Percentiles rank a stretch among this genome's conserved stretches.
Conservation (phyloP, 2,329 filamentous ascomycete species). For the Alternaria ethzedia region DNA sequence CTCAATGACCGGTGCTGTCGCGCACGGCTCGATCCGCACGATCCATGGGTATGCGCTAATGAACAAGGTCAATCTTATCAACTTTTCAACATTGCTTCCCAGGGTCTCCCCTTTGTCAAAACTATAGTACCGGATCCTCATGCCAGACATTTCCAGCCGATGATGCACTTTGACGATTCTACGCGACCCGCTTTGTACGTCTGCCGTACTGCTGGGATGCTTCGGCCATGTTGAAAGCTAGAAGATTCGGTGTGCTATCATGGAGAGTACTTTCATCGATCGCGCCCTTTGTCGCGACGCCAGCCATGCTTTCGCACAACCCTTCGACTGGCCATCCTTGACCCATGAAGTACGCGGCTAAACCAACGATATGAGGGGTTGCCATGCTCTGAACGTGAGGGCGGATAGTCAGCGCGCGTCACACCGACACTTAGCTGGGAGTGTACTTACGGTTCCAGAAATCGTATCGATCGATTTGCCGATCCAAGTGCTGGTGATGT, state of each 20-base stretch:
- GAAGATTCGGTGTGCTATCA: conserved; percentile 53
- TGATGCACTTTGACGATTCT: not conserved
- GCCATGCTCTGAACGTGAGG: conserved; percentile 60
- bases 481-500: conserved; percentile 54
- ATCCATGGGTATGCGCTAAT: not conserved
- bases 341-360: conserved; percentile 71
- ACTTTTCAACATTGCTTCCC: not conserved
- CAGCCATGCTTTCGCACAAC: conserved; percentile 57
- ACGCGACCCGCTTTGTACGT: not conserved
- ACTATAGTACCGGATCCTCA: not conserved
- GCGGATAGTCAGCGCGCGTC: not conserved
- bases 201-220: not conserved
- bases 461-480: conserved; percentile 53
- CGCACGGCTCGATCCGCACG: not conserved
- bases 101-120: not conserved
- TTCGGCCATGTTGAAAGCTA: conserved; percentile 59
- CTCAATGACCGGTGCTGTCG: not conserved
- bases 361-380: conserved; percentile 71
- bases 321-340: conserved; percentile 44
- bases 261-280: conserved; percentile 45
- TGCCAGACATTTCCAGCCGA: not conserved
- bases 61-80: not conserved
- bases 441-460: conserved; percentile 57
- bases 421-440: not conserved
- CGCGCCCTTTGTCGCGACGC: conserved; percentile 47